phyloP scores from a whole-genome alignment of 768 basidiomycete genomes.

The Plicaturopsis crispa region DNA sequence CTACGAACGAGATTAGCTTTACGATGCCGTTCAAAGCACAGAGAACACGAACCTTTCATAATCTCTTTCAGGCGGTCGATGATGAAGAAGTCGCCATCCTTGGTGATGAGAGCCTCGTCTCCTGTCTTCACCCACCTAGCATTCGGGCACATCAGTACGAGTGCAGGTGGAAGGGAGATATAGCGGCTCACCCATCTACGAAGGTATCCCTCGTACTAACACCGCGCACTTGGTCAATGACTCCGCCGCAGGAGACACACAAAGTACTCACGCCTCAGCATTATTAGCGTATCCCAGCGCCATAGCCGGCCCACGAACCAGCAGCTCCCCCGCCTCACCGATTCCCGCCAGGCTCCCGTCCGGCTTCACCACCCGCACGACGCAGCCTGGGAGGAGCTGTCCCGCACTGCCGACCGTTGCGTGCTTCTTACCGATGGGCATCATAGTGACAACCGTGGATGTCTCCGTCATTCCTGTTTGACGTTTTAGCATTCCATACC shows the following conservation, averaged over 20 bases:
- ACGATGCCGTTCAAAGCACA: too few relatives aligned
- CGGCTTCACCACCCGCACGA: slow-evolving; percentile 44
- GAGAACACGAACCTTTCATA: too few relatives aligned
- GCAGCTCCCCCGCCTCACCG: slow-evolving; percentile 55
- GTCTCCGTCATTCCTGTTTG: slow-evolving; percentile 60
- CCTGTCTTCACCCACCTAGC: slow-evolving; percentile 57
- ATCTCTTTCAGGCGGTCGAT: slow-evolving; percentile 58
- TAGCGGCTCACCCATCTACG: slow-evolving; percentile 43
- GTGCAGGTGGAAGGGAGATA: not conserved
- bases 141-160: slow-evolving; percentile 2
- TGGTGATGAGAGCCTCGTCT: slow-evolving; percentile 50
- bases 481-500: not conserved
- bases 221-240: not conserved
- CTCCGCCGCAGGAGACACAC: not conserved
- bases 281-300: slow-evolving; percentile 43
- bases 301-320: slow-evolving; percentile 32
- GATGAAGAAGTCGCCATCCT: slow-evolving; percentile 50
- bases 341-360: slow-evolving; percentile 50
- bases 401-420: slow-evolving; percentile 47
- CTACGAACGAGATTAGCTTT: too few relatives aligned
- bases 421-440: slow-evolving; percentile 36
- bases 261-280: slow-evolving; percentile 45
- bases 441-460: slow-evolving; percentile 43
- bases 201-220: slow-evolving; percentile 63
- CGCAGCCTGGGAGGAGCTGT: slow-evolving; percentile 42